A percentile compares a stretch with the other conserved stretches of the same genome.
These are phyloP conservation scores for Letharia lupina DNA, from an alignment of 495 filamentous ascomycete species.

Conservation along the genomic window DNA sequence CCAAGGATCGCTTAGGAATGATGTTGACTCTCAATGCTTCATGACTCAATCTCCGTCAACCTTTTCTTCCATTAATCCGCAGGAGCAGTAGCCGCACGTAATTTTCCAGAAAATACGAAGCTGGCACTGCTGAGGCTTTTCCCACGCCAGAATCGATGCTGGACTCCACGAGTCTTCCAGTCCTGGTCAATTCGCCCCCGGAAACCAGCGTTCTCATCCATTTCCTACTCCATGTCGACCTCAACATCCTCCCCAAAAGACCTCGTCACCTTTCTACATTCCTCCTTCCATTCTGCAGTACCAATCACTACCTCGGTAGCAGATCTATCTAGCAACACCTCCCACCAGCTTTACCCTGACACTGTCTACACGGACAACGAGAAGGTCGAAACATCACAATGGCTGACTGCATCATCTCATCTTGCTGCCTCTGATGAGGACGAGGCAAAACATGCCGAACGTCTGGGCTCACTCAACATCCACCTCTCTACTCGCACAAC, in stretches of 20 bases:
- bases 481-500: constrained; percentile 86
- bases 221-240: constrained; percentile 38
- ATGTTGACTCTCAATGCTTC: too few relatives aligned
- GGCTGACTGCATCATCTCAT: constrained; percentile 65
- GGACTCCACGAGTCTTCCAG: not conserved
- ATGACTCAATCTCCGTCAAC: too few relatives aligned
- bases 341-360: constrained; percentile 54
- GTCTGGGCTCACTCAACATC: constrained; percentile 66
- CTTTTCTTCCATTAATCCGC: not conserved
- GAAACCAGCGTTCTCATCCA: not conserved
- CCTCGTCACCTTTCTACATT: constrained; percentile 46
- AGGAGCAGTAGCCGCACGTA: not conserved
- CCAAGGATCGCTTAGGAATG: constrained; percentile 5
- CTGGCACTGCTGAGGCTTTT: not conserved
- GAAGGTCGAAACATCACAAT: constrained; percentile 77
- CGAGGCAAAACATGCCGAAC: constrained; percentile 45
- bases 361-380: constrained; percentile 66
- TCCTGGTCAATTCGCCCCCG: not conserved
- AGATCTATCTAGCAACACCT: constrained; percentile 38
- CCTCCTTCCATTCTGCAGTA: constrained; percentile 43
- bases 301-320: constrained; percentile 44
- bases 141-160: not conserved
- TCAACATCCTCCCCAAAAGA: constrained; percentile 43
- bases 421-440: constrained; percentile 53
- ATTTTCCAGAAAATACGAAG: not conserved